Evolutionary conservation across 805 yeast species (phyloP).

Genomic region (Ogataea wickerhamii): DNA sequence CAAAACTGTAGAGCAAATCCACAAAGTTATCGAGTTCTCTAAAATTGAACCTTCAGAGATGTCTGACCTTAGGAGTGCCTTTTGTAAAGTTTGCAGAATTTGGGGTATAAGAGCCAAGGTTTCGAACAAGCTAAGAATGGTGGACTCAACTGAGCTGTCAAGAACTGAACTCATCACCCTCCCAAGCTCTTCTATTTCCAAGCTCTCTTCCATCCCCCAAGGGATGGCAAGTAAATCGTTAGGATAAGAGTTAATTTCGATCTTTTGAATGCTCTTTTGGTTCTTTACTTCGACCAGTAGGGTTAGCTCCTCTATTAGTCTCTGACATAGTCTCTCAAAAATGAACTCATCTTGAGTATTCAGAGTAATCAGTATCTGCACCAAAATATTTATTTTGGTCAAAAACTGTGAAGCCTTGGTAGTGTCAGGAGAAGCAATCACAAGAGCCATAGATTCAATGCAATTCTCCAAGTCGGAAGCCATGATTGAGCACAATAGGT

Average conservation of each 20-base stretch:
- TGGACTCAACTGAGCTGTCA: constrained; percentile 21
- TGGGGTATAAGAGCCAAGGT: background rate
- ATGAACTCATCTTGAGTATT: constrained; percentile 5
- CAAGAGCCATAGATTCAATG: constrained; percentile 16
- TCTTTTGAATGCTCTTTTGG: background rate
- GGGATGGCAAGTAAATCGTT: constrained; percentile 23
- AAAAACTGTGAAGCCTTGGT: constrained; percentile 15
- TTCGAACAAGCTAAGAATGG: constrained; percentile 12
- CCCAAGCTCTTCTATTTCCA: constrained; percentile 7
- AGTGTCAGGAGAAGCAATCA: constrained; percentile 27
- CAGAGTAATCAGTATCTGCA: constrained; percentile 7
- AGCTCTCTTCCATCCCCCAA: constrained; percentile 14
- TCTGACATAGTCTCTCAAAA: constrained; percentile 6
- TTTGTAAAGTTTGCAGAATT: constrained; percentile 1
- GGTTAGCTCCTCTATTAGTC: constrained; percentile 15
- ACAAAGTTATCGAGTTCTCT: constrained; percentile 30
- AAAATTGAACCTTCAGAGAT: constrained; percentile 7
- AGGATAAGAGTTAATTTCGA: constrained; percentile 13
- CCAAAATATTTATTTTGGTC: constrained; percentile 11
- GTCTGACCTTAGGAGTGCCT: constrained; percentile 1
- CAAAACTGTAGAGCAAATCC: constrained; percentile 37
- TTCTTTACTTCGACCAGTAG: constrained; percentile 8
- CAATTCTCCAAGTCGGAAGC: constrained; percentile 11
- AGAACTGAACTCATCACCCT: constrained; percentile 21
- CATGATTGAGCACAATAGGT: constrained; percentile 7